These are phyloP conservation scores for Metarhizium rileyi DNA, from an alignment of 2,329 filamentous ascomycete genomes.

Conservation along the genomic window DNA sequence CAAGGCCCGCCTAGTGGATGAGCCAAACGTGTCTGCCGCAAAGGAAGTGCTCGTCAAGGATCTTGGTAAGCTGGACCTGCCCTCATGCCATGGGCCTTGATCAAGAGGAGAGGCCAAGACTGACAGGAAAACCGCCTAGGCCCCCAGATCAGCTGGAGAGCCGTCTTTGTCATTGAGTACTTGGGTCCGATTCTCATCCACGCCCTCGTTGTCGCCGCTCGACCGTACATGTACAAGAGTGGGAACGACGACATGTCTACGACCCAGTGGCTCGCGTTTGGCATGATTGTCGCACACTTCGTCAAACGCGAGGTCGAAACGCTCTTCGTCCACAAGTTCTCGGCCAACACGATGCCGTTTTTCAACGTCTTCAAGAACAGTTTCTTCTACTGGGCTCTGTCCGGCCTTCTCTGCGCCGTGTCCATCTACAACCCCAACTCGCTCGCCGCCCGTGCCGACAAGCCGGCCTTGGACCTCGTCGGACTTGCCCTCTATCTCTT, in stretches of 20 bases:
- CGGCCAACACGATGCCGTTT: constrained; percentile 84
- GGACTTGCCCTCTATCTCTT: constrained; percentile 65
- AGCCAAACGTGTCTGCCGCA: constrained; percentile 36
- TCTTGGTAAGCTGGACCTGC: constrained; percentile 52
- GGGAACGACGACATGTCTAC: constrained; percentile 42
- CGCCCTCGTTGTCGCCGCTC: constrained; percentile 59
- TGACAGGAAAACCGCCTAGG: constrained; percentile 38
- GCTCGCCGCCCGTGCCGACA: constrained; percentile 46
- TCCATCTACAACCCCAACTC: constrained; percentile 75
- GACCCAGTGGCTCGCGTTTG: constrained; percentile 65
- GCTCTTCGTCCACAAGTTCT: constrained; percentile 90
- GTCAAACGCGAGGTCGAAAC: constrained; percentile 94
- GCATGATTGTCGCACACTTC: constrained; percentile 74
- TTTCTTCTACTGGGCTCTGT: constrained; percentile 83
- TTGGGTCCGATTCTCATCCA: constrained; percentile 85
- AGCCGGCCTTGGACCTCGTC: constrained; percentile 46
- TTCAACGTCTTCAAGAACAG: constrained; percentile 92
- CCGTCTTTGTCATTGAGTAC: constrained; percentile 94
- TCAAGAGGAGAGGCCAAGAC: not conserved
- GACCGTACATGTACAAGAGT: constrained; percentile 50
- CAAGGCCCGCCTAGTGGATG: constrained; percentile 40
- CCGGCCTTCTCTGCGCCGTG: constrained; percentile 71
- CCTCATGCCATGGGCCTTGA: not conserved
- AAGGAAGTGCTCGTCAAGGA: constrained; percentile 79
- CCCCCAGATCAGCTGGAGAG: constrained; percentile 81